These are phyloP conservation scores for Penicillium sp. DNA, from an alignment of 2,329 filamentous ascomycete species.

Conservation along the genomic window DNA sequence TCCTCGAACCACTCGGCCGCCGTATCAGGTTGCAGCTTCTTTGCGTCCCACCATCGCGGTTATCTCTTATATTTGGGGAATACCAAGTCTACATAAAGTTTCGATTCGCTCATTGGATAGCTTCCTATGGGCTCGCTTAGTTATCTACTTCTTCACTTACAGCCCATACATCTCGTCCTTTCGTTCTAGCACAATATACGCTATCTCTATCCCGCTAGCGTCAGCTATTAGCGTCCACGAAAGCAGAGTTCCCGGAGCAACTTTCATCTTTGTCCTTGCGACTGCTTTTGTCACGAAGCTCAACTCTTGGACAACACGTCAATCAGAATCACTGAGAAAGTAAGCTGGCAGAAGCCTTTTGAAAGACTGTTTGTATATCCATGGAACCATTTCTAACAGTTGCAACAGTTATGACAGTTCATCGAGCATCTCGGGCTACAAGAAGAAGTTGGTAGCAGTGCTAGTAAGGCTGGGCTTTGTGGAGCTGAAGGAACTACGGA, in stretches of 20 bases:
- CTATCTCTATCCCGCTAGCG: slow-evolving; percentile 3
- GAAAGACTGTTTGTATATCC: too few species aligned
- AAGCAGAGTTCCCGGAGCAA: neutral
- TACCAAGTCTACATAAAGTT: neutral
- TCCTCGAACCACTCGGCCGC: slow-evolving; percentile 2
- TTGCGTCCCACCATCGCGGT: neutral
- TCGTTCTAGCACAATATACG: neutral
- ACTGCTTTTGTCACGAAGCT: neutral
- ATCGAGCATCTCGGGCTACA: too few species aligned
- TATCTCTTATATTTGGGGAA: neutral
- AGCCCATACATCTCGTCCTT: neutral
- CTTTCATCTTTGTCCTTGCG: neutral
- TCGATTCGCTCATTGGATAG: slow-evolving; percentile 1
- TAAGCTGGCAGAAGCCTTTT: neutral
- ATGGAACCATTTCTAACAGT: too few species aligned
- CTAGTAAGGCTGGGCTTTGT: too few species aligned
- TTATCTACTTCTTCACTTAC: slow-evolving; percentile 2
- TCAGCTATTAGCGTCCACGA: neutral
- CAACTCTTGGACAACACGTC: neutral
- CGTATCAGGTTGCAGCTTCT: slow-evolving; percentile 1
- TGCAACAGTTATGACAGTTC: too few species aligned
- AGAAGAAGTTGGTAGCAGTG: too few species aligned
- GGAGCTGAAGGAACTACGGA: too few species aligned
- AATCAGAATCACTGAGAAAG: neutral
- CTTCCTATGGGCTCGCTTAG: slow-evolving; percentile 5